Conservation (phyloP, 768 basidiomycete species). For the Hericium rajendrae region DNA sequence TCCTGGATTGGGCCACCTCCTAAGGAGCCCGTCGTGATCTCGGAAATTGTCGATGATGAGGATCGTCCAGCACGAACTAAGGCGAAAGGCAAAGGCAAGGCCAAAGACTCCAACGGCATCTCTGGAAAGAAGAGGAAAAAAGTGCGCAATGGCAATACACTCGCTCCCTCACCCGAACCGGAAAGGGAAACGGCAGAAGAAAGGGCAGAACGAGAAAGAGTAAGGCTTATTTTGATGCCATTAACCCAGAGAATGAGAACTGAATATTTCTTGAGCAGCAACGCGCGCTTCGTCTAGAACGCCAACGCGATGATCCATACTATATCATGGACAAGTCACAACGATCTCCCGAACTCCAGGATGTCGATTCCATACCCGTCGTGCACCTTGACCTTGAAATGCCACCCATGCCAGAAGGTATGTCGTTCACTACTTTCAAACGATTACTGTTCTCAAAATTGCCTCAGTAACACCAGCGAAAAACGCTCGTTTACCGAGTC, state of each 20-base stretch:
- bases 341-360: slow-evolving; percentile 32
- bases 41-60: slow-evolving; percentile 27
- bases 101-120: slow-evolving; percentile 28
- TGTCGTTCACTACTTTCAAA: not conserved
- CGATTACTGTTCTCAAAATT: not conserved
- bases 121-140: slow-evolving; percentile 15
- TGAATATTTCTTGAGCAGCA: slow-evolving; percentile 32
- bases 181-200: slow-evolving; percentile 47
- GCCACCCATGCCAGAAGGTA: slow-evolving; percentile 33
- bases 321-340: slow-evolving; percentile 67
- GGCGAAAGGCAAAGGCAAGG: slow-evolving; percentile 37
- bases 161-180: slow-evolving; percentile 17
- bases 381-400: slow-evolving; percentile 66
- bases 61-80: slow-evolving; percentile 29
- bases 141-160: slow-evolving; percentile 16
- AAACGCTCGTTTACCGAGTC: slow-evolving; percentile 1
- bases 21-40: slow-evolving; percentile 23
- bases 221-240: slow-evolving; percentile 23
- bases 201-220: slow-evolving; percentile 50
- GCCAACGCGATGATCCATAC: slow-evolving; percentile 81
- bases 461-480: not conserved
- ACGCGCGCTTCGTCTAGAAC: slow-evolving; percentile 65
- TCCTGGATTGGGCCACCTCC: slow-evolving; percentile 70
- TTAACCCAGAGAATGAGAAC: no score
- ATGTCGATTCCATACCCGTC: slow-evolving; percentile 89